These are phyloP conservation scores for Pyrus bretschneideri DNA, from an alignment of 306 rosid species.

Conservation along the genomic window DNA sequence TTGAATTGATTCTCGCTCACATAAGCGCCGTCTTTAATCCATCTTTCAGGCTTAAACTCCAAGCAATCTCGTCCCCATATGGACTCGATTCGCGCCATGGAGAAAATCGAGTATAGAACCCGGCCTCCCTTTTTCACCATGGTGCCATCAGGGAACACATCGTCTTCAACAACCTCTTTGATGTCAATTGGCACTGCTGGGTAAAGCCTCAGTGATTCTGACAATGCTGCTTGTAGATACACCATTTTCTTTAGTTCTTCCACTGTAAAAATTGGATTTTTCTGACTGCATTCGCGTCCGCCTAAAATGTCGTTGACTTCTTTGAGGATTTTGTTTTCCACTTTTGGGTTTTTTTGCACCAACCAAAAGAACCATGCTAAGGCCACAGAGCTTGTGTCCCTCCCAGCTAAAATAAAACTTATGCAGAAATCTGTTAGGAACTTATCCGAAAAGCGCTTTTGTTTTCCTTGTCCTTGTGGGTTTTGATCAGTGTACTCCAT, in stretches of 20 bases:
- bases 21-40: constrained; percentile 28
- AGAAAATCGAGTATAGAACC: constrained; percentile 23
- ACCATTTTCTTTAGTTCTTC: constrained; percentile 38
- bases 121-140: constrained; percentile 25
- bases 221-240: constrained; percentile 36
- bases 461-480: background rate
- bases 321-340: constrained; percentile 17
- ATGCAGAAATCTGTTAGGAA: constrained; percentile 32
- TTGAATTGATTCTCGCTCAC: constrained; percentile 29
- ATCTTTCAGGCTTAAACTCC: constrained; percentile 47
- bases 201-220: constrained; percentile 41
- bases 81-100: constrained; percentile 34
- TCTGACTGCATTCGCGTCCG: background rate
- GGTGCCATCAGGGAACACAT: constrained; percentile 34
- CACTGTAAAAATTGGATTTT: constrained; percentile 7
- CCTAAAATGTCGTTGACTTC: constrained; percentile 18
- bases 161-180: constrained; percentile 31
- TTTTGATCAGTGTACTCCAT: background rate
- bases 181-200: constrained; percentile 44
- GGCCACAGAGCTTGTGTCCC: constrained; percentile 47
- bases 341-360: constrained; percentile 15
- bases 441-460: constrained; percentile 11
- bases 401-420: constrained; percentile 41
- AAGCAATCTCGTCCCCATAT: constrained; percentile 46
- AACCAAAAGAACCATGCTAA: constrained; percentile 52